Evolutionary conservation across 2,329 filamentous ascomycete species (phyloP), one percentile per base, ranked within the genome.

Genomic region (Cytospora piceicola): DNA sequence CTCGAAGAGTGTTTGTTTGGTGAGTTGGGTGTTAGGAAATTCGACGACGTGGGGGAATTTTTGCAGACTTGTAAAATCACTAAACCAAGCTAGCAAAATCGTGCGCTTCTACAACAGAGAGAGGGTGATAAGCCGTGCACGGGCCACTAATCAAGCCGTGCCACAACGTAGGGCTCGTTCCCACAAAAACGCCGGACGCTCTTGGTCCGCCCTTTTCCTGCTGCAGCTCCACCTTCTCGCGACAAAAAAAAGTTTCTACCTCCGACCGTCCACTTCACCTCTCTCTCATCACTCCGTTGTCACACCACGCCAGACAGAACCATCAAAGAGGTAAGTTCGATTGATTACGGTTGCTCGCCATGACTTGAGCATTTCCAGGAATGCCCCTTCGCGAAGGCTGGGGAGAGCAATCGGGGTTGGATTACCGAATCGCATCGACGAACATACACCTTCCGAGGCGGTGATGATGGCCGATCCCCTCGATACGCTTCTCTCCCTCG

Each of bases 401-500:
- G 78, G 82, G 82, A 82, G 82, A 85, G 83, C 84, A 89, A 88
- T 89, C 86, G 80, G 72, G 71, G 73, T 76, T 74, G 68, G 74
- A 59, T 55, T 42, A 63, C 55, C 66, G 17, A 61, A 56, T 66
- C 66, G 66, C 66, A 36, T 36, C 34, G 42, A 58, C 59, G 51
- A 54, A 30, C 30, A 52, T 52, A 24, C 55, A 58, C 51, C 20
- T 46, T 66, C 63, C 61, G 63, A 69, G 58, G 67, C 66, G 66
- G 53, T 58, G 58, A 65, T 60, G 61, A 59, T 34, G 56, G 61
- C 61, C 63, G 54, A 64, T 67, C 66, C 69, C 70, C 69, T 69
- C 76, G 87, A 89, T 87, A 89, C 87, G 83, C 84, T 82, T 83
- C 80, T 85, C 83, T 83, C 82, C 83, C 81, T 81, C 83, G 82